Evolutionary conservation across 2,329 filamentous ascomycete genomes (phyloP).

Genomic region (Hyphodiscus sp.): DNA sequence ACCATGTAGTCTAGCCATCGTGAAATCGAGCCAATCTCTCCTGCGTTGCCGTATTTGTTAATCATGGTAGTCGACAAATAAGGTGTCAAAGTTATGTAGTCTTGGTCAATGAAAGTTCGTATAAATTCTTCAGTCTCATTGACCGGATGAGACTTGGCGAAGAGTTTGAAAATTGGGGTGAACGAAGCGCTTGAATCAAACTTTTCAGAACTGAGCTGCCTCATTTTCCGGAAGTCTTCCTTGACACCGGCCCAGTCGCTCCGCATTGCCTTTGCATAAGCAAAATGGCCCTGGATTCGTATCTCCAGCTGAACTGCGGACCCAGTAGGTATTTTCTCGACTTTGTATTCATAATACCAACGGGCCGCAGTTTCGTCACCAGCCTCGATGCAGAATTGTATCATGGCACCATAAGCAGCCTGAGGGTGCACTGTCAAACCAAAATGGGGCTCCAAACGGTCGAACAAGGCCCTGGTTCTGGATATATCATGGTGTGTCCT

Average conservation of each 20-base stretch:
- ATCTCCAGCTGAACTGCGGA: neutral
- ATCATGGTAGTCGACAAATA: slow-evolving; percentile 24
- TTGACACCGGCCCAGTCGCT: slow-evolving; percentile 26
- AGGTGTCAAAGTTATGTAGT: slow-evolving; percentile 16
- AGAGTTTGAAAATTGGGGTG: slow-evolving; percentile 26
- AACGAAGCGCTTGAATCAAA: slow-evolving; percentile 19
- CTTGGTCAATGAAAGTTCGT: slow-evolving; percentile 15
- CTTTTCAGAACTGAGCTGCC: slow-evolving; percentile 5
- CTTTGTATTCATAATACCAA: slow-evolving; percentile 18
- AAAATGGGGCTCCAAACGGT: slow-evolving; percentile 15
- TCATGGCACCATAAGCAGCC: slow-evolving; percentile 25
- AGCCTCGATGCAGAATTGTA: slow-evolving; percentile 28
- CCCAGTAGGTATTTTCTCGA: slow-evolving; percentile 4
- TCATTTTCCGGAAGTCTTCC: slow-evolving; percentile 22
- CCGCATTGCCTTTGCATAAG: slow-evolving; percentile 26
- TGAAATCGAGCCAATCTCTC: slow-evolving; percentile 24
- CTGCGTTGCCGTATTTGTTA: slow-evolving; percentile 20
- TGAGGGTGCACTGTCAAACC: slow-evolving; percentile 14
- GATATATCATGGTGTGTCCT: slow-evolving; percentile 20
- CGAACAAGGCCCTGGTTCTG: slow-evolving; percentile 20
- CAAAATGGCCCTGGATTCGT: slow-evolving; percentile 27
- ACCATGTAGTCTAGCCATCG: slow-evolving; percentile 25
- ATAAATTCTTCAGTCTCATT: slow-evolving; percentile 26
- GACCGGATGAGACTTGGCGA: slow-evolving; percentile 21
- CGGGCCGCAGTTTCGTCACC: slow-evolving; percentile 18